Evolutionary conservation across 768 basidiomycete species (phyloP).

Genomic region (Boletus rex-veris): DNA sequence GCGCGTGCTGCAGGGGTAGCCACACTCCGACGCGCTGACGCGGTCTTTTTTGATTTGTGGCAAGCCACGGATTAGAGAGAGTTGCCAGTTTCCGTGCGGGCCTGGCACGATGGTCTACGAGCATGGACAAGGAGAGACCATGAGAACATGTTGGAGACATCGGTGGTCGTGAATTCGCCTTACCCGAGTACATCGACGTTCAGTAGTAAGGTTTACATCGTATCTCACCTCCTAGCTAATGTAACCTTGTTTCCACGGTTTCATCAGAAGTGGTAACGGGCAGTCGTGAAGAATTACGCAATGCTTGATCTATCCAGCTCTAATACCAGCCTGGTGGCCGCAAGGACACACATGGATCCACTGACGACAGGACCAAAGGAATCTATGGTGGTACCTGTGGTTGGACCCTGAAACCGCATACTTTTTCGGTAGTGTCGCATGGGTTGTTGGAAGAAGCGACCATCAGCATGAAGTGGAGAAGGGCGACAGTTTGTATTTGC

Average conservation of each 20-base stretch:
- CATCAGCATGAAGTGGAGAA: not conserved
- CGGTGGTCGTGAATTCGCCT: too few species aligned
- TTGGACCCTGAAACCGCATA: not conserved
- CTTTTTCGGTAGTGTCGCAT: not conserved
- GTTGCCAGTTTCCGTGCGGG: not conserved
- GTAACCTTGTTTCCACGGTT: conserved; percentile 1
- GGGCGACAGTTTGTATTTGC: not conserved
- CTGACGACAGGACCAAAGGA: not conserved
- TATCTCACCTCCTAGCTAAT: too few species aligned
- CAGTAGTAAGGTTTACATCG: too few species aligned
- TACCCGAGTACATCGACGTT: too few species aligned
- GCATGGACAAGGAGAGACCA: not conserved
- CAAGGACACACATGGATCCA: not conserved
- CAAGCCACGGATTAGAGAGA: not conserved
- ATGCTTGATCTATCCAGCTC: not conserved
- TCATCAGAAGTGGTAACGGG: not conserved
- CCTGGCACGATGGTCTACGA: not conserved
- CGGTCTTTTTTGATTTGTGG: conserved; percentile 12
- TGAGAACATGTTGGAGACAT: too few species aligned
- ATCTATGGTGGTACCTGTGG: not conserved
- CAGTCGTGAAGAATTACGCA: not conserved
- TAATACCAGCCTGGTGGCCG: not conserved
- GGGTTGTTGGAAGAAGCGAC: not conserved
- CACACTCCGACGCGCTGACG: conserved; percentile 5
- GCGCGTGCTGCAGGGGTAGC: conserved; percentile 1